These are phyloP conservation scores for Gloeopeniophorella convolvens DNA, from an alignment of 768 basidiomycete species.

Conservation along the genomic window DNA sequence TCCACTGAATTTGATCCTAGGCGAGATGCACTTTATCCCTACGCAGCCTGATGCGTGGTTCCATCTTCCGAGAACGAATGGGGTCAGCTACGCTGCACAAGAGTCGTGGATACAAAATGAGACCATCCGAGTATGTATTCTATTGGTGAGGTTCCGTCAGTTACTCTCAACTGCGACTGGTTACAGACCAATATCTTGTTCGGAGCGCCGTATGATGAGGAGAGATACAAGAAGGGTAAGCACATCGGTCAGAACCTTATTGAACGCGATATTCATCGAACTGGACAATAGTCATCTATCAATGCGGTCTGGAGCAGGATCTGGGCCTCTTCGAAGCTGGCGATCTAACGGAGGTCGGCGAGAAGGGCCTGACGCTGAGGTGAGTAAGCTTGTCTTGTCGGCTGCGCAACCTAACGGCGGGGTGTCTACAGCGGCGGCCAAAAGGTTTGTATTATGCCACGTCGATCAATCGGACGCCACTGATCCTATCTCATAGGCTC, in stretches of 20 bases:
- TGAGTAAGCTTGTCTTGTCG: background rate
- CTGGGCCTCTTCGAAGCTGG: slow-evolving; percentile 42
- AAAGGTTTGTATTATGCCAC: no score
- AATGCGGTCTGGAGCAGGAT: slow-evolving; percentile 31
- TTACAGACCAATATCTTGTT: slow-evolving; percentile 47
- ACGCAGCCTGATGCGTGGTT: slow-evolving; percentile 52
- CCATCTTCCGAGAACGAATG: slow-evolving; percentile 58
- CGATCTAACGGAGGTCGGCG: slow-evolving; percentile 51
- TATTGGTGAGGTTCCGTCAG: background rate
- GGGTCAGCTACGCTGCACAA: slow-evolving; percentile 77
- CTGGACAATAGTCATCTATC: slow-evolving; percentile 14
- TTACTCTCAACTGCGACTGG: background rate
- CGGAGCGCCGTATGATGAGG: slow-evolving; percentile 39
- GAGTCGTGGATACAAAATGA: slow-evolving; percentile 84
- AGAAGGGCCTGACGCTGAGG: slow-evolving; percentile 46
- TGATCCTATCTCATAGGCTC: no score
- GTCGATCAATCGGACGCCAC: no score
- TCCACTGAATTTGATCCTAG: no score
- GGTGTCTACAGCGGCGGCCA: slow-evolving; percentile 43
- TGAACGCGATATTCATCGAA: background rate
- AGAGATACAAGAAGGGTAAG: slow-evolving; percentile 37
- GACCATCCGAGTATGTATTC: slow-evolving; percentile 48
- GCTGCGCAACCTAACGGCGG: no score
- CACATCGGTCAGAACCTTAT: background rate
- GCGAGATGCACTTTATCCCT: slow-evolving; percentile 63